phyloP scores from a whole-genome alignment of 2,329 filamentous ascomycete genomes.

The Aspergillus persii region DNA sequence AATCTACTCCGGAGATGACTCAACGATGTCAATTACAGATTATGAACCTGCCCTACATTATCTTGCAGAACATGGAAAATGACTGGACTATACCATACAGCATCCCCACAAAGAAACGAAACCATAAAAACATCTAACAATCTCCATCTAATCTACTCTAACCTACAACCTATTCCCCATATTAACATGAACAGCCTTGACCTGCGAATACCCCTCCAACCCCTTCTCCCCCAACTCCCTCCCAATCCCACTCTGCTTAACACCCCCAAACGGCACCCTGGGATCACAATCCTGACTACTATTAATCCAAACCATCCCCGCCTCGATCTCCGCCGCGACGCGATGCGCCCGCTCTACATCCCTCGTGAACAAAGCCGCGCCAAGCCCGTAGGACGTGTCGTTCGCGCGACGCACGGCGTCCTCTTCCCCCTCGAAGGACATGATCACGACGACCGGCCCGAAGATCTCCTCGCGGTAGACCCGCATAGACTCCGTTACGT shows the following conservation, averaged over 20 bases:
- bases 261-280: slow-evolving; percentile 43
- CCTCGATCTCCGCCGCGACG: slow-evolving; percentile 66
- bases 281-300: slow-evolving; percentile 44
- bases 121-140: background rate
- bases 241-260: slow-evolving; percentile 51
- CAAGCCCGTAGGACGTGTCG: slow-evolving; percentile 68
- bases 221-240: slow-evolving; percentile 47
- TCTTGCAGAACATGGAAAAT: too few relatives aligned
- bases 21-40: too few relatives aligned
- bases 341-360: slow-evolving; percentile 76
- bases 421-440: slow-evolving; percentile 70
- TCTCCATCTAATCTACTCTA: background rate
- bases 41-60: too few relatives aligned
- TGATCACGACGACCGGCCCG: slow-evolving; percentile 72
- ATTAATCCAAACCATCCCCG: slow-evolving; percentile 59
- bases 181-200: slow-evolving; percentile 43
- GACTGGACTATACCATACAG: too few relatives aligned
- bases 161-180: slow-evolving; percentile 32
- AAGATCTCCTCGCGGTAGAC: slow-evolving; percentile 80
- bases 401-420: slow-evolving; percentile 70
- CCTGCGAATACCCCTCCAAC: slow-evolving; percentile 40
- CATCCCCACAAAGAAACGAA: background rate
- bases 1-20: too few relatives aligned
- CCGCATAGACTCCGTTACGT: slow-evolving; percentile 66
- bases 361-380: slow-evolving; percentile 73